These are phyloP conservation scores for Scenedesmus sp. DNA, from an alignment of 163 green algal genomes.

Conservation along the genomic window DNA sequence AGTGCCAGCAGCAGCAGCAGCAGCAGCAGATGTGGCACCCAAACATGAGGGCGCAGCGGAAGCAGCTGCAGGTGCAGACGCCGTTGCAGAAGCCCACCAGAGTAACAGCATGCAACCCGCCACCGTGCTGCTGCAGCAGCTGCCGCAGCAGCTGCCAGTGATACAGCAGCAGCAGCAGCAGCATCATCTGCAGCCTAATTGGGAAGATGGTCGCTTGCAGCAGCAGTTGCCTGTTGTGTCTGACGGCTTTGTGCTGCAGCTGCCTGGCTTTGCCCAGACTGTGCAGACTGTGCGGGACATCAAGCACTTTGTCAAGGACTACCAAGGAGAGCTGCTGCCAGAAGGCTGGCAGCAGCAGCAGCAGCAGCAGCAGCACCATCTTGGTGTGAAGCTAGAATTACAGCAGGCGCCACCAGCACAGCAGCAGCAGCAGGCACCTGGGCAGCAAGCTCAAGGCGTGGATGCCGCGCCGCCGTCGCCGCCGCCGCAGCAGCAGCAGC, in stretches of 20 bases:
- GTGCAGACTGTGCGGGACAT: conserved; percentile 84
- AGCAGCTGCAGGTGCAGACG: background rate
- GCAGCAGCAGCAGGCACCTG: background rate
- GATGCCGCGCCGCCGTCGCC: background rate
- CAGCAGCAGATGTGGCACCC: background rate
- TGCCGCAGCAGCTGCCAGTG: background rate
- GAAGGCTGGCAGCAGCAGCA: conserved; percentile 28
- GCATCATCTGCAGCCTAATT: background rate
- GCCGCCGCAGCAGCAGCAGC: conserved; percentile 2
- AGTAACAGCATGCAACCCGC: background rate
- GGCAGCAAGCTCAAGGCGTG: background rate
- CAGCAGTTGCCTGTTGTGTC: background rate
- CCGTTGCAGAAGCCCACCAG: background rate
- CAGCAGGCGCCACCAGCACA: conserved; percentile 14
- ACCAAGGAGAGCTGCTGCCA: conserved; percentile 60
- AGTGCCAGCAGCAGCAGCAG: conserved; percentile 19
- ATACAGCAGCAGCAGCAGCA: background rate
- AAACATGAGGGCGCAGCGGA: background rate
- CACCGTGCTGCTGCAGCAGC: background rate
- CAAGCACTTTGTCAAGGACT: conserved; percentile 95
- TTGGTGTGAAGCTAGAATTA: background rate
- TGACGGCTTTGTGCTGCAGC: conserved; percentile 22
- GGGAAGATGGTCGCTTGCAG: too few relatives aligned
- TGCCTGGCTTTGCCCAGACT: conserved; percentile 5
- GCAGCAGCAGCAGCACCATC: too few relatives aligned